These are phyloP conservation scores for Cymbopogon flexuosus DNA, from an alignment of 202 grass and related monocot species.

Conservation along the genomic window DNA sequence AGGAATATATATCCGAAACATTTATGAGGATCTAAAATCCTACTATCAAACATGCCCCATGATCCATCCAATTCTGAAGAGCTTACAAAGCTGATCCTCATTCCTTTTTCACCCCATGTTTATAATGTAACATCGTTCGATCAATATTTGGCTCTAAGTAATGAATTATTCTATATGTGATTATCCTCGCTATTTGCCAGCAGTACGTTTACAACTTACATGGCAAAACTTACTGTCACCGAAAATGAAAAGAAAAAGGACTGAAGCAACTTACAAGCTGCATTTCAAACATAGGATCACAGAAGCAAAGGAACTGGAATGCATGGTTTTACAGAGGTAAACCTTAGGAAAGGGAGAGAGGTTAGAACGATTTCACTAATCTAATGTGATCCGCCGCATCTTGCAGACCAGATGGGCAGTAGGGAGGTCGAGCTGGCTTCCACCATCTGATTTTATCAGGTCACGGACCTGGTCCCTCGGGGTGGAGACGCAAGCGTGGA, in stretches of 20 bases:
- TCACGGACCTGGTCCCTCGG: constrained; percentile 68
- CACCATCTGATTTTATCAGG: constrained; percentile 58
- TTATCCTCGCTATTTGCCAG: background rate
- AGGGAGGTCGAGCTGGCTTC: constrained; percentile 67
- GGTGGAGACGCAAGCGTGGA: constrained; percentile 55
- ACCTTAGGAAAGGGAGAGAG: background rate
- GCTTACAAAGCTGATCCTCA: no score
- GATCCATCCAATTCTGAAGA: no score
- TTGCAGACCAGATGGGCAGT: constrained; percentile 86
- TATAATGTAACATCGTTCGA: background rate
- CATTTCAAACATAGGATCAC: no score
- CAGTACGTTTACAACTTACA: constrained; percentile 25
- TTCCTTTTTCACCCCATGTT: background rate
- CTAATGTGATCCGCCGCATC: constrained; percentile 77
- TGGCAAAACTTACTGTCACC: background rate
- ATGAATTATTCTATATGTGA: background rate
- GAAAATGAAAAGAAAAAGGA: background rate
- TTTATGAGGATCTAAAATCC: no score
- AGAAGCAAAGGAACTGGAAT: background rate
- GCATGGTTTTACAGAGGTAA: background rate
- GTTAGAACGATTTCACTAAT: constrained; percentile 24
- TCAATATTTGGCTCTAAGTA: background rate
- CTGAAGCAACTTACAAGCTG: background rate
- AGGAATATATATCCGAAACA: no score
- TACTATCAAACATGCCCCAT: no score